Percentiles rank a stretch among this genome's conserved stretches.
These are phyloP conservation scores for Plasmodium inui DNA, from an alignment of 169 alveolate genomes.

Conservation along the genomic window DNA sequence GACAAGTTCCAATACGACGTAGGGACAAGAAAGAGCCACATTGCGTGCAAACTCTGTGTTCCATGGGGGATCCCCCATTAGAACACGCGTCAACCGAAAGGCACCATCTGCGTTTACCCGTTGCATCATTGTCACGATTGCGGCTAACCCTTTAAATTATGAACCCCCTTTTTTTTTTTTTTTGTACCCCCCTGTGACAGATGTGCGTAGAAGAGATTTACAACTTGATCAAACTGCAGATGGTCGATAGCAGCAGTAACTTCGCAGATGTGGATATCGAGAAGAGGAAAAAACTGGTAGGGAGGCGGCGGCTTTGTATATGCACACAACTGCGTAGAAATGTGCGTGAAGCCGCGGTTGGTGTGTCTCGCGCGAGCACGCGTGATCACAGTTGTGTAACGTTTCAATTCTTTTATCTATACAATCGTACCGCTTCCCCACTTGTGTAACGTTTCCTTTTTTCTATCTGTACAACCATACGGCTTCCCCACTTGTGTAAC, in stretches of 20 bases:
- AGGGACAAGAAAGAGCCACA: background rate
- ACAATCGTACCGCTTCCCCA: background rate
- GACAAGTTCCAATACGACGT: conserved; percentile 72
- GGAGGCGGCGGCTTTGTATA: background rate
- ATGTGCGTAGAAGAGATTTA: conserved; percentile 50
- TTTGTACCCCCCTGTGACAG: background rate
- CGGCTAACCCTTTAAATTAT: background rate
- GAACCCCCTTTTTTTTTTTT: background rate
- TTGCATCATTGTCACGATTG: background rate
- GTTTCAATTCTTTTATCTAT: background rate
- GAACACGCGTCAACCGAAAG: background rate
- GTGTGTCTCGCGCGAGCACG: background rate
- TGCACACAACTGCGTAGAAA: background rate
- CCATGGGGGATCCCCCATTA: background rate
- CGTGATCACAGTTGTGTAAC: background rate
- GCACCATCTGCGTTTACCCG: background rate
- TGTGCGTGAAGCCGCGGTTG: background rate
- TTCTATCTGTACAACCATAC: background rate
- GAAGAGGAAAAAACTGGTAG: conserved; percentile 67
- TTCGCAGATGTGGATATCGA: conserved; percentile 66
- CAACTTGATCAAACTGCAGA: conserved; percentile 48
- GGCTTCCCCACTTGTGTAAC: no score
- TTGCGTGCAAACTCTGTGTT: background rate
- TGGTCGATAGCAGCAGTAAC: conserved; percentile 31
- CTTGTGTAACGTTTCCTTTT: no score